Evolutionary conservation across 2,329 filamentous ascomycete species (phyloP), one percentile per base, ranked within the genome.

Genomic region (Aureobasidium sp.): DNA sequence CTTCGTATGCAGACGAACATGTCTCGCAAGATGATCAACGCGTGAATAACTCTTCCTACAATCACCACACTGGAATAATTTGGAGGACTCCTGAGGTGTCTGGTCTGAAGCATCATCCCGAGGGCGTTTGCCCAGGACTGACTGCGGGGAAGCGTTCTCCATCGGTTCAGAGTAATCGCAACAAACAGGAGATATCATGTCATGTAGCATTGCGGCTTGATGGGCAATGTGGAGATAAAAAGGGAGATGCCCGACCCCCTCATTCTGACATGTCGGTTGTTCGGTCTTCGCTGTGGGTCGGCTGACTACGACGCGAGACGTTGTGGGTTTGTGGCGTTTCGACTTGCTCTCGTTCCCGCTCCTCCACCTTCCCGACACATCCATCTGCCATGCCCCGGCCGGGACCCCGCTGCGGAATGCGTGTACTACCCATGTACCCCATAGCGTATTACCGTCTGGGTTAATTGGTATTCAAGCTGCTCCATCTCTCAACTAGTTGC

Each of bases 31-130:
- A 69, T 83, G 80, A 68, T 83, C 80, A 5, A 79, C 75, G 32
- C 81, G 75, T 12, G 77, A 78, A 69, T 82, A 83, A 59, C 74
- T 78, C 55, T 78, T 80, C 63, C 77, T 76, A 69, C 81, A 83
- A 58, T 78, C 78, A 64, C 78, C 78, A 66, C 80, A 83, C 67
- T 79, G 78, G 67, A 80, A 82, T 20, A 75, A 68, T 44, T 63
- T 64, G 29, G 56, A 62, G 23, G 66, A 58, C n/a, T 52, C 48
- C 55, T 39, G 46, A 12, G 56, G 26, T 23, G 23, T 36, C 29
- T 61, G 34, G 12, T 61, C 61, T 41, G 57, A n/a, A 23, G 20
- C 15, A 2, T 63, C 63, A 5, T 62, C 63, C 36, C 61, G 61
- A 1, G 51, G 15, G 9, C 48, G 63, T 51, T 65, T 65, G 15